Conservation (phyloP, 2,329 filamentous ascomycete genomes). For the Blastomyces parvus region DNA sequence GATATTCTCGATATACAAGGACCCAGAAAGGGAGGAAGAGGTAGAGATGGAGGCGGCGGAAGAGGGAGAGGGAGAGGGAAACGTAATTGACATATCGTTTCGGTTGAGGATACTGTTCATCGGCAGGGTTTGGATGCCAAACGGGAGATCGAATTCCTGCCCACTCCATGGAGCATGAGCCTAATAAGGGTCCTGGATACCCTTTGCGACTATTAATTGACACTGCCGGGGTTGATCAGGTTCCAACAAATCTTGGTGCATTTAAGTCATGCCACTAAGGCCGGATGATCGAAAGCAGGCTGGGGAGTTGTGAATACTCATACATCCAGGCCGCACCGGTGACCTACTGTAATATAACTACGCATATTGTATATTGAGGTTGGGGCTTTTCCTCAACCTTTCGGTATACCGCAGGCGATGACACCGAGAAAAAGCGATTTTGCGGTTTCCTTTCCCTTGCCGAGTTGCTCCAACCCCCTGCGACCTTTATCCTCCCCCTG, state of each 20-base stretch:
- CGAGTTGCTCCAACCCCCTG: neutral
- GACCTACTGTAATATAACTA: neutral
- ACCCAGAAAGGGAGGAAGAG: conserved; percentile 22
- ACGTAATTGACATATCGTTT: neutral
- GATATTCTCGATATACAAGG: conserved; percentile 67
- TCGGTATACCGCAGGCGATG: too few relatives aligned
- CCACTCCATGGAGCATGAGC: neutral
- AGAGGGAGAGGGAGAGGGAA: neutral
- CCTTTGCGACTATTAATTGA: neutral
- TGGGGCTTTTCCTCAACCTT: too few relatives aligned
- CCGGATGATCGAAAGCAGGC: neutral
- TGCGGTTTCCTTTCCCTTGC: neutral
- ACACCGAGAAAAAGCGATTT: neutral
- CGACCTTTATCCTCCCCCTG: too few relatives aligned
- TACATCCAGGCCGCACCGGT: neutral
- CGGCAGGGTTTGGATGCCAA: neutral
- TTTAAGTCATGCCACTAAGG: neutral
- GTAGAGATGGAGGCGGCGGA: neutral
- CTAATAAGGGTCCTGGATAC: neutral
- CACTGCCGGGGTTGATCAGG: neutral
- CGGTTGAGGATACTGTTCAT: neutral
- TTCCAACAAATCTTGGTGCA: neutral
- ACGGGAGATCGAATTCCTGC: neutral
- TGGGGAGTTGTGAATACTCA: neutral
- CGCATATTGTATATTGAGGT: too few relatives aligned